Evolutionary conservation across 2,329 filamentous ascomycete genomes (phyloP).

Genomic region (Cucurbitaria berberidis): DNA sequence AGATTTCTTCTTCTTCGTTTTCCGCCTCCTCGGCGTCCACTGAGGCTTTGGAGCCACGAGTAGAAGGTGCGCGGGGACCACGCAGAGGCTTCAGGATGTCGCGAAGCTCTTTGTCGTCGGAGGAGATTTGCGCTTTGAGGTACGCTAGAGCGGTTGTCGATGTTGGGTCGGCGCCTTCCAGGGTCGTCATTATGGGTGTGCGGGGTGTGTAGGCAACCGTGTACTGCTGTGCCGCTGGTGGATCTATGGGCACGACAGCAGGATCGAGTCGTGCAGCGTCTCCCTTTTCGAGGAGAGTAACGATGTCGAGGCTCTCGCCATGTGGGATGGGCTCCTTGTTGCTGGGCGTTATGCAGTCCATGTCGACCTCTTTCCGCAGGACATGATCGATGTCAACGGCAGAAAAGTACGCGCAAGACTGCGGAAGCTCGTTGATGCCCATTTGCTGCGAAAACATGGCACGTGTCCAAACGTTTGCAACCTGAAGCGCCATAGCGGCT

Average conservation of each 20-base stretch:
- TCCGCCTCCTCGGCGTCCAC: conserved; percentile 7
- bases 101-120: conserved; percentile 73
- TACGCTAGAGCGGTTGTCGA: conserved; percentile 60
- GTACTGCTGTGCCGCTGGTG: conserved; percentile 68
- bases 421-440: conserved; percentile 92
- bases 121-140: conserved; percentile 83
- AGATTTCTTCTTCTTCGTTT: conserved; percentile 16
- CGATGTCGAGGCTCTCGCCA: conserved; percentile 87
- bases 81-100: conserved; percentile 66
- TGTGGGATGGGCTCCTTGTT: conserved; percentile 78
- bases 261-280: conserved; percentile 72
- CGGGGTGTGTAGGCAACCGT: conserved; percentile 75
- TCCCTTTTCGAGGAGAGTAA: conserved; percentile 76
- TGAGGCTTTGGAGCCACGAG: background rate
- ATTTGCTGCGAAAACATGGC: conserved; percentile 98
- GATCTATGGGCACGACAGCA: conserved; percentile 60
- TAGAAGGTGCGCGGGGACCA: conserved; percentile 13
- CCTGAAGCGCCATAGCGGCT: conserved; percentile 88
- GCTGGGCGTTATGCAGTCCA: conserved; percentile 94
- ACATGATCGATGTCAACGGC: conserved; percentile 95
- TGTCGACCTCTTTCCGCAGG: conserved; percentile 96
- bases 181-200: conserved; percentile 76
- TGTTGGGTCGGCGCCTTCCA: conserved; percentile 56
- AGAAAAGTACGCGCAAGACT: conserved; percentile 93
- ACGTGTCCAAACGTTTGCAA: conserved; percentile 94